Percentiles rank a stretch among this genome's conserved stretches.
Evolutionary conservation across 2,329 filamentous ascomycete genomes (phyloP).

Genomic region (Trichoderma breve): DNA sequence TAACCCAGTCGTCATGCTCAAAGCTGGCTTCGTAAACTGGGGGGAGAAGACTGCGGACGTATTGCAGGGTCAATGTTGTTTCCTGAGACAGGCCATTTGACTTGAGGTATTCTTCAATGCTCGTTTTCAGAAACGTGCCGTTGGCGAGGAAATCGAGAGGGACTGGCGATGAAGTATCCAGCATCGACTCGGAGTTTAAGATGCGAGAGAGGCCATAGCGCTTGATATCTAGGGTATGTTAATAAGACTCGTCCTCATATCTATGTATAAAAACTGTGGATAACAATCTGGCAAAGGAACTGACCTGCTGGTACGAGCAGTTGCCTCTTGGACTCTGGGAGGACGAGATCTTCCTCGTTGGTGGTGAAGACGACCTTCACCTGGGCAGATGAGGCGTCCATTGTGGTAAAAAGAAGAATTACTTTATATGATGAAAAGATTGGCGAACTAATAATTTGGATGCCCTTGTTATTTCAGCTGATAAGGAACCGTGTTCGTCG

Average conservation of each 20-base stretch:
- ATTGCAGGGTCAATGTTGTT: constrained; percentile 83
- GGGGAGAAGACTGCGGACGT: constrained; percentile 86
- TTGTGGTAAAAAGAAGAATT: background rate
- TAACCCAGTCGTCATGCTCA: constrained; percentile 97
- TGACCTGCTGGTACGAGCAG: constrained; percentile 61
- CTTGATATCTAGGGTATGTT: constrained; percentile 54
- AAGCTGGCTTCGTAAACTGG: constrained; percentile 88
- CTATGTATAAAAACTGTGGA: fast-evolving
- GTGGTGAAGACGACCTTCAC: constrained; percentile 69
- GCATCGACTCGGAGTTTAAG: constrained; percentile 70
- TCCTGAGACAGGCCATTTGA: constrained; percentile 86
- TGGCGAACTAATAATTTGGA: too few relatives aligned
- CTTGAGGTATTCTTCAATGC: constrained; percentile 85
- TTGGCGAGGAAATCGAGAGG: constrained; percentile 96
- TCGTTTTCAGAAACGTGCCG: constrained; percentile 84
- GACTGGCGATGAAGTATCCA: constrained; percentile 62
- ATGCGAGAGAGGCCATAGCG: constrained; percentile 69
- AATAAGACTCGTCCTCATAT: background rate
- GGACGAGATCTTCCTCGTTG: constrained; percentile 58
- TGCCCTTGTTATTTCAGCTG: background rate
- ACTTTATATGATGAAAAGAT: background rate
- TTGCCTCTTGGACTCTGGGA: constrained; percentile 61
- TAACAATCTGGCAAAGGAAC: background rate
- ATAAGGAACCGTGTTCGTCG: background rate
- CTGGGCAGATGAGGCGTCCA: constrained; percentile 48